Conservation (phyloP, 2,329 filamentous ascomycete genomes). For the Cyclaneusma minus region DNA sequence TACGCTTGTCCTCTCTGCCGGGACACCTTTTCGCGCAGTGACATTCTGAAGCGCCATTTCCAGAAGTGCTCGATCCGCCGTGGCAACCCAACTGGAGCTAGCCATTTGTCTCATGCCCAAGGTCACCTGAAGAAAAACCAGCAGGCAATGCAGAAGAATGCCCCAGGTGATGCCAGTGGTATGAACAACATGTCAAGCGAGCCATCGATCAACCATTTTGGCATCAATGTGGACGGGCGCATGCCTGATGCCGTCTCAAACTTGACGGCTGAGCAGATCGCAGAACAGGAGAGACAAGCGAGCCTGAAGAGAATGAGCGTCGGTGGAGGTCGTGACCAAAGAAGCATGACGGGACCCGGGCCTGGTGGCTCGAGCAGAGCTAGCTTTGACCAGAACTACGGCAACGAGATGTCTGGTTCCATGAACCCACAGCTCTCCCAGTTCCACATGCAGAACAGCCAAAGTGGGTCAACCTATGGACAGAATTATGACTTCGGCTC, state of each 20-base stretch:
- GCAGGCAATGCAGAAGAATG: conserved; percentile 36
- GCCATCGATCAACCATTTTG: conserved; percentile 40
- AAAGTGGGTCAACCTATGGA: conserved; percentile 18
- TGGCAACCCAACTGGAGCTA: conserved; percentile 88
- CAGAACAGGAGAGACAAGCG: conserved; percentile 44
- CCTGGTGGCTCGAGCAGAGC: conserved; percentile 29
- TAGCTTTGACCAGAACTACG: conserved; percentile 37
- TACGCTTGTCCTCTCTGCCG: conserved; percentile 98
- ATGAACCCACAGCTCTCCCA: conserved; percentile 48
- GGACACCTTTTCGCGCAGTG: conserved; percentile 94
- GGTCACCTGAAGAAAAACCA: conserved; percentile 72
- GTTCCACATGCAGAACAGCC: conserved; percentile 46
- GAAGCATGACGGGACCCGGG: conserved; percentile 36
- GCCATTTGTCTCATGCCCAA: conserved; percentile 84
- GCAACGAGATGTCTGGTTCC: conserved; percentile 38
- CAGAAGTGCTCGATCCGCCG: conserved; percentile 96
- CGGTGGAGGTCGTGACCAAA: conserved; percentile 37
- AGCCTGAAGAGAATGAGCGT: conserved; percentile 43
- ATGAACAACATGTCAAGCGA: conserved; percentile 42
- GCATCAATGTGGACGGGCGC: conserved; percentile 30
- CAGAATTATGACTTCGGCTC: conserved; percentile 20
- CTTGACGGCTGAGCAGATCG: conserved; percentile 42
- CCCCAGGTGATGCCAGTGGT: conserved; percentile 40
- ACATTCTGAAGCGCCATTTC: conserved; percentile 97
- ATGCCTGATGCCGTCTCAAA: conserved; percentile 16